Percentiles rank a stretch among this genome's conserved stretches.
Conservation (phyloP, 768 basidiomycete genomes). For the Lactarius sanguifluus region DNA sequence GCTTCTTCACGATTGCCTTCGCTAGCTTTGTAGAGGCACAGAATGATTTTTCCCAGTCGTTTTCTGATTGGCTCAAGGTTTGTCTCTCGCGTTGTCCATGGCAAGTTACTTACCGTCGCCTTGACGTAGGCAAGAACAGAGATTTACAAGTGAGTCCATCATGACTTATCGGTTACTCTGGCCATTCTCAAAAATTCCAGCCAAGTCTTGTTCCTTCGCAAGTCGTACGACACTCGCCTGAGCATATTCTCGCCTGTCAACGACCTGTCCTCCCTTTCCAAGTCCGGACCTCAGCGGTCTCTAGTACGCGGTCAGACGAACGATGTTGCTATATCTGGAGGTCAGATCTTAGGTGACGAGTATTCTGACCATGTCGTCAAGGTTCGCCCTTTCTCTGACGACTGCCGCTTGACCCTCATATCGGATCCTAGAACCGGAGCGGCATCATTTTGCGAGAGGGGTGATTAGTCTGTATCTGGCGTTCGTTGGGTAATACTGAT, state of each 20-base stretch:
- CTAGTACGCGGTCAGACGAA: constrained; percentile 69
- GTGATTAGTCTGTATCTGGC: constrained; percentile 42
- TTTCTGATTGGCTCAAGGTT: constrained; percentile 87
- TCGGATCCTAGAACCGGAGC: constrained; percentile 64
- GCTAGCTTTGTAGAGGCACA: constrained; percentile 79
- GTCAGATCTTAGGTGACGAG: constrained; percentile 89
- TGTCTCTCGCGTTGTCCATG: constrained; percentile 23
- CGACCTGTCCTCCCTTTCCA: constrained; percentile 82
- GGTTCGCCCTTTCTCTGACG: constrained; percentile 42
- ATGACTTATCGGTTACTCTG: background rate
- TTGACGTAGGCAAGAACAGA: constrained; percentile 66
- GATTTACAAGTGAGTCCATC: constrained; percentile 80
- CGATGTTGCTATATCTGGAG: constrained; percentile 72
- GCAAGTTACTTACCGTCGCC: background rate
- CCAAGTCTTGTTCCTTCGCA: constrained; percentile 84
- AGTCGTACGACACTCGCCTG: constrained; percentile 74
- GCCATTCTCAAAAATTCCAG: constrained; percentile 40
- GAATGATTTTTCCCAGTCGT: constrained; percentile 60
- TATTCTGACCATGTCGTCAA: constrained; percentile 93
- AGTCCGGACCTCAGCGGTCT: constrained; percentile 57
- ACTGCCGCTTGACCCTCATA: background rate
- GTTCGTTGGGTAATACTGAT: constrained; percentile 6
- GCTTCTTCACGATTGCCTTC: constrained; percentile 94
- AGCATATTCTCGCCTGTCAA: constrained; percentile 91
- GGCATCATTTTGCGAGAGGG: constrained; percentile 93